phyloP scores from a whole-genome alignment of 192 early-diverging fungal species.

The Diversispora eburnea region DNA sequence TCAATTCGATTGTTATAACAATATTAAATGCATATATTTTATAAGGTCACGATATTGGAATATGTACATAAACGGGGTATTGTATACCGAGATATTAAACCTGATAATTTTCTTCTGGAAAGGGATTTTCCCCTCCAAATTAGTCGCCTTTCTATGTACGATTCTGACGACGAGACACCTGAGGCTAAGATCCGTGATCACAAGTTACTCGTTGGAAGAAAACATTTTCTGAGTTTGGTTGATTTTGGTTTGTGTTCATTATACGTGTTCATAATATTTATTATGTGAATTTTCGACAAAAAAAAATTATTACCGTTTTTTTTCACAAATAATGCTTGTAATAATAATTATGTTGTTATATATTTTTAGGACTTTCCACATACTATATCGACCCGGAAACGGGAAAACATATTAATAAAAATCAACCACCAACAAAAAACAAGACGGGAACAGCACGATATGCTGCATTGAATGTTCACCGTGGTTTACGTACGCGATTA shows the following conservation, averaged over 20 bases:
- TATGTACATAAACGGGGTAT: conserved; percentile 56
- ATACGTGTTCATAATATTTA: not conserved
- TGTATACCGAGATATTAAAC: conserved; percentile 63
- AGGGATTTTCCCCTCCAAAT: conserved; percentile 33
- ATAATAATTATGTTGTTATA: not conserved
- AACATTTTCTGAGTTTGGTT: conserved; percentile 58
- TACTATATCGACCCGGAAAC: conserved; percentile 42
- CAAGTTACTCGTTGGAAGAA: conserved; percentile 31
- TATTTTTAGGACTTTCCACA: conserved; percentile 29
- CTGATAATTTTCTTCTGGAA: conserved; percentile 62
- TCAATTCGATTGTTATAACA: not conserved
- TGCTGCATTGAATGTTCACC: conserved; percentile 80
- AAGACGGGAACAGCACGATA: conserved; percentile 82
- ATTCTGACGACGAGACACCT: conserved; percentile 33
- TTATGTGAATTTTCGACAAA: not conserved
- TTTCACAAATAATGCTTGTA: not conserved
- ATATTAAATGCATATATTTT: not conserved
- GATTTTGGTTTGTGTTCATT: conserved; percentile 45
- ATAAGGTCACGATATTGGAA: conserved; percentile 41
- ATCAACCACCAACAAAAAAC: conserved; percentile 36
- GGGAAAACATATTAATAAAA: conserved; percentile 42
- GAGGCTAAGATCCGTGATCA: conserved; percentile 29
- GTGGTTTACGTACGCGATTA: conserved; percentile 60
- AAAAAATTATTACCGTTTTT: not conserved
- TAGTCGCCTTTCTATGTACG: conserved; percentile 22